A percentile compares a stretch with the other conserved stretches of the same genome.
phyloP scores from a whole-genome alignment of 768 basidiomycete genomes.

The Naematelia aurantialba region DNA sequence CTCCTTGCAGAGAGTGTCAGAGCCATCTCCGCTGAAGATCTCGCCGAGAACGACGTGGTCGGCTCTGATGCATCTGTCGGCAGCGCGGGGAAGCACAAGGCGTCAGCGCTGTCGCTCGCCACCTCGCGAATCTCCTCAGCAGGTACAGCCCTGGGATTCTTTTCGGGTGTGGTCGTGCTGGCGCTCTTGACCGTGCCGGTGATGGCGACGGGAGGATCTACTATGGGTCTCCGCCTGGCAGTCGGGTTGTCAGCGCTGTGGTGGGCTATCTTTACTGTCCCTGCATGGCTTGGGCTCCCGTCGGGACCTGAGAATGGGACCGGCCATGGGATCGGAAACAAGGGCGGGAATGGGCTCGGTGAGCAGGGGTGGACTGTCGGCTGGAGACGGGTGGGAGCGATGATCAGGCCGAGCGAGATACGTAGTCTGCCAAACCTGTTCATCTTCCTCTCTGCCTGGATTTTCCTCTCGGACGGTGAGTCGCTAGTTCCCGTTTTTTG shows the following conservation, averaged over 20 bases:
- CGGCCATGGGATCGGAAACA: not conserved
- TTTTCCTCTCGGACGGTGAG: slow-evolving; percentile 83
- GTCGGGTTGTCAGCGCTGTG: slow-evolving; percentile 80
- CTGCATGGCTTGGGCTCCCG: slow-evolving; percentile 72
- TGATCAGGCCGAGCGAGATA: slow-evolving; percentile 71
- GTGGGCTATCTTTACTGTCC: slow-evolving; percentile 81
- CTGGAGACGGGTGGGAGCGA: slow-evolving; percentile 71
- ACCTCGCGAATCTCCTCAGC: slow-evolving; percentile 78
- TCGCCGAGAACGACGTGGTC: slow-evolving; percentile 6
- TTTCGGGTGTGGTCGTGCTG: slow-evolving; percentile 64
- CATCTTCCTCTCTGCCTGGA: slow-evolving; percentile 87
- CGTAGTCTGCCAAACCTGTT: slow-evolving; percentile 76
- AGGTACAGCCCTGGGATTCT: slow-evolving; percentile 82
- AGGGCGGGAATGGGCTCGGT: slow-evolving; percentile 5
- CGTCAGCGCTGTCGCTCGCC: slow-evolving; percentile 56
- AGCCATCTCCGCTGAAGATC: slow-evolving; percentile 29
- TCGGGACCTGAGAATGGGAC: slow-evolving; percentile 33
- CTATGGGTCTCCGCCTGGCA: slow-evolving; percentile 72
- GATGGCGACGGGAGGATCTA: slow-evolving; percentile 66
- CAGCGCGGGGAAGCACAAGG: slow-evolving; percentile 54
- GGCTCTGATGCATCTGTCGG: too few relatives aligned
- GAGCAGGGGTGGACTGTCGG: slow-evolving; percentile 54
- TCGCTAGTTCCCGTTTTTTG: slow-evolving; percentile 6
- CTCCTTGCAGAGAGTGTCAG: slow-evolving; percentile 11
- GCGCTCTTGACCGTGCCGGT: slow-evolving; percentile 68